Evolutionary conservation across 768 basidiomycete genomes (phyloP).

Genomic region (Tricholoma terreum): DNA sequence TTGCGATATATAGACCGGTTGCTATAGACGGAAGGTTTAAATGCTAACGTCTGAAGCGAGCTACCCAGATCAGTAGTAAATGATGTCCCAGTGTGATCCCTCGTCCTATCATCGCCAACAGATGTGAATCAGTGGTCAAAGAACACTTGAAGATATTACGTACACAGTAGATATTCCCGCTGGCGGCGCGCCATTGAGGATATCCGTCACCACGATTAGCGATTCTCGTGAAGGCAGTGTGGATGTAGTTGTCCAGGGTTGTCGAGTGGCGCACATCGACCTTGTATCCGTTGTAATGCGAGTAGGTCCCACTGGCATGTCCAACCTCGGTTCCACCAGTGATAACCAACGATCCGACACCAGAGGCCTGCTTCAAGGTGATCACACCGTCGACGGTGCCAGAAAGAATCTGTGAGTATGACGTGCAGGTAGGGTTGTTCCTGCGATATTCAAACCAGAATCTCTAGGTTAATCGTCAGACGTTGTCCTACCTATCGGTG

Average conservation of each 20-base stretch:
- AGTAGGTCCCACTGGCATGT: slow-evolving; percentile 25
- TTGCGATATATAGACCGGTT: too few relatives aligned
- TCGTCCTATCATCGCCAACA: too few relatives aligned
- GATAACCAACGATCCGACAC: slow-evolving; percentile 61
- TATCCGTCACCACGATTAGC: slow-evolving; percentile 25
- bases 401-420: slow-evolving; percentile 24
- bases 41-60: too few relatives aligned
- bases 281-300: slow-evolving; percentile 27
- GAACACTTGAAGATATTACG: slow-evolving; percentile 3
- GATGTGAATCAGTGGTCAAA: too few relatives aligned
- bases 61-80: too few relatives aligned
- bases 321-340: slow-evolving; percentile 56
- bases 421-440: slow-evolving; percentile 23
- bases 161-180: slow-evolving; percentile 28
- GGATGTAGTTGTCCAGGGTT: slow-evolving; percentile 23
- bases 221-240: slow-evolving; percentile 21
- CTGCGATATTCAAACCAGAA: not conserved
- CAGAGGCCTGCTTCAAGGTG: slow-evolving; percentile 36
- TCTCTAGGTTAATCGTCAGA: too few relatives aligned
- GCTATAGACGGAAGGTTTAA: too few relatives aligned
- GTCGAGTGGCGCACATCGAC: slow-evolving; percentile 24
- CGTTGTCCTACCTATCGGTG: slow-evolving; percentile 15
- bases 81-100: too few relatives aligned
- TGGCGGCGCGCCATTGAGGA: slow-evolving; percentile 25
- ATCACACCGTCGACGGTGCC: slow-evolving; percentile 28